phyloP scores from a whole-genome alignment of 257 asterid species.

The Solanum sitiens region DNA sequence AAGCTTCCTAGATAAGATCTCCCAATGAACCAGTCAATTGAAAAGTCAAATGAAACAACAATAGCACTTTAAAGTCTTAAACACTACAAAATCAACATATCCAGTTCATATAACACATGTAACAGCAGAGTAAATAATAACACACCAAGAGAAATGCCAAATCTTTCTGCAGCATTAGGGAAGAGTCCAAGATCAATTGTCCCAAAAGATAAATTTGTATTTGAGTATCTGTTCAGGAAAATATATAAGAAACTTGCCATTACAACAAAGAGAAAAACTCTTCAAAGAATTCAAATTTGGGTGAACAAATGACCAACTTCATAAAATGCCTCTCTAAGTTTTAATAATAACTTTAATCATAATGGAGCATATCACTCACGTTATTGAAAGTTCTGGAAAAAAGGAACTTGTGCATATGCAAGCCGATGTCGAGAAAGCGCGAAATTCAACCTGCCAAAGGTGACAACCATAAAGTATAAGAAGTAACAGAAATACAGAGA shows the following conservation, averaged over 20 bases:
- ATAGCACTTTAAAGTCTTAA: not conserved
- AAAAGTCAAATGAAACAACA: not conserved
- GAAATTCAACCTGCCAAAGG: constrained; percentile 75
- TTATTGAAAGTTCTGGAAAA: constrained; percentile 86
- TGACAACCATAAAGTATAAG: not conserved
- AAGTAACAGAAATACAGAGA: not conserved
- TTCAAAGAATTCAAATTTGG: not conserved
- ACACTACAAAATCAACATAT: not conserved
- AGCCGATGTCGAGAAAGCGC: constrained; percentile 53
- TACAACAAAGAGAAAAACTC: not conserved
- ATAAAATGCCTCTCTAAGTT: not conserved
- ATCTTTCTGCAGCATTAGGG: constrained; percentile 93
- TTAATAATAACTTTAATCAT: not conserved
- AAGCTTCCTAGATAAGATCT: constrained; percentile 41
- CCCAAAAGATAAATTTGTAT: constrained; percentile 70
- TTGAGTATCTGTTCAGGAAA: constrained; percentile 57
- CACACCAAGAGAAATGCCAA: constrained; percentile 73
- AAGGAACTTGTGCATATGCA: constrained; percentile 73
- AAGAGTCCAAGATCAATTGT: constrained; percentile 90
- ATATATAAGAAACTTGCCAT: constrained; percentile 9
- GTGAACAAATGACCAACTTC: not conserved
- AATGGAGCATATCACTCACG: constrained; percentile 37
- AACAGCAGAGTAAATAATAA: not conserved
- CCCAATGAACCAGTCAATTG: constrained; percentile 12
- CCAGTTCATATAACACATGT: not conserved